Evolutionary conservation across 345 rosid species (phyloP), one percentile per base, ranked within the genome.

Genomic region (Alliaria petiolata): DNA sequence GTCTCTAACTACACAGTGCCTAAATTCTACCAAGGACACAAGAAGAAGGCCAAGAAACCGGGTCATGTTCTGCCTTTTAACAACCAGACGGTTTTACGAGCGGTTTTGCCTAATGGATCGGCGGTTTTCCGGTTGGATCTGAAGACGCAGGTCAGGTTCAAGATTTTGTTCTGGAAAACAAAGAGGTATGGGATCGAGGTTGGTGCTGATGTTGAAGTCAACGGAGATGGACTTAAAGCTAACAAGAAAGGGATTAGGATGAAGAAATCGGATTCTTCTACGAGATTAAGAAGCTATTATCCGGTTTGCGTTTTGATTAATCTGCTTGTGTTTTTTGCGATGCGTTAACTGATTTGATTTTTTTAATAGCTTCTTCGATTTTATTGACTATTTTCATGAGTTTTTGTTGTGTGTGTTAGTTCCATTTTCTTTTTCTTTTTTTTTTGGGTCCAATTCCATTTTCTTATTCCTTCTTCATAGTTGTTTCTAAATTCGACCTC

Each of bases 131-230:
- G 90, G 80, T 79, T 90, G 79, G 89, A 90, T 83, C 33, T 93
- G 85, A 80, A 54, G 22, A 89, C 97, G 8, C 22, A 50, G n/a
- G 92, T 90, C 65, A 87, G 90, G 76, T 89, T 83, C 82, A 86
- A 84, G 90, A 81, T 87, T 76, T 4, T 87, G 25, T 54, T 69
- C 2, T 87, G 86, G 88, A 78, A 72, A 67, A 93, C 98, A 0
- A 85, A 84, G 80, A 83, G 85, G 66, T 47, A 76, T 3, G 54
- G 11, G 47, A 70, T 93, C 46, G 66, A 7, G n/a, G 89, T 84
- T 9, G 85, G 86, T 20, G 89, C 76, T 49, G 55, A 80, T 17
- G 76, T 93, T 40, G 44, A 59, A 22, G 84, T 90, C 76, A 80
- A 80, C 56, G 72, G 25, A 2, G 57, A 67, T 9, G 89, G 88